Evolutionary conservation across 257 asterid genomes (phyloP).

Genomic region (Solanum chaucha): DNA sequence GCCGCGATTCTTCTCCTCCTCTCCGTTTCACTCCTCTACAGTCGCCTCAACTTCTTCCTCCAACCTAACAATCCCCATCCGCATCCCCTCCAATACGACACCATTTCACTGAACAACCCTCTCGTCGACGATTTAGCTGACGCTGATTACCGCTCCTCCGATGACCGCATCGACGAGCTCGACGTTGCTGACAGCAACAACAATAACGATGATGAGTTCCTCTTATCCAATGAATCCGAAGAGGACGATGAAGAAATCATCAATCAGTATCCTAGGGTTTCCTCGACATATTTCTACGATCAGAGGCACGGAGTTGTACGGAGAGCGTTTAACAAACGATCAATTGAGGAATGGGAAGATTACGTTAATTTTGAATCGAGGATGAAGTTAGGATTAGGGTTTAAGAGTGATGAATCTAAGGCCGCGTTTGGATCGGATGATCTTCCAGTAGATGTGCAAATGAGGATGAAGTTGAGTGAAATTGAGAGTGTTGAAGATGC

Average conservation of each 20-base stretch:
- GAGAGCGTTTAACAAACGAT: slow-evolving; percentile 55
- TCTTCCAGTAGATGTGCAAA: slow-evolving; percentile 58
- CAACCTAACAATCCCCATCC: slow-evolving; percentile 41
- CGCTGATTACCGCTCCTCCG: slow-evolving; percentile 33
- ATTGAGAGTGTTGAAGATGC: slow-evolving; percentile 67
- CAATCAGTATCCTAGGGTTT: slow-evolving; percentile 6
- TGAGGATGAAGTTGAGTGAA: slow-evolving; percentile 47
- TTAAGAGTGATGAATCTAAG: slow-evolving; percentile 21
- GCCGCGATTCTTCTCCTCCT: slow-evolving; percentile 76
- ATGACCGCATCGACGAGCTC: slow-evolving; percentile 90
- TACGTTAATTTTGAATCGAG: slow-evolving; percentile 59
- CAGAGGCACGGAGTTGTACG: slow-evolving; percentile 56
- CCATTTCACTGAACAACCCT: slow-evolving; percentile 29
- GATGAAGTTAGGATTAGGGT: slow-evolving; percentile 46
- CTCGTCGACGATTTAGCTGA: slow-evolving; percentile 76
- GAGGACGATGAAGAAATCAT: slow-evolving; percentile 15
- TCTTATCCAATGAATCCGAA: slow-evolving; percentile 14
- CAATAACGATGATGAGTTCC: slow-evolving; percentile 34
- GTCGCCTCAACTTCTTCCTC: slow-evolving; percentile 71
- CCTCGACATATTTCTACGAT: slow-evolving; percentile 58
- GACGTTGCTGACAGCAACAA: slow-evolving; percentile 44
- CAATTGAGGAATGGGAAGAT: slow-evolving; percentile 96
- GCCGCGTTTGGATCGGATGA: slow-evolving; percentile 80
- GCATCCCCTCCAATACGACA: slow-evolving; percentile 35
- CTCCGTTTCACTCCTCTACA: slow-evolving; percentile 74